Evolutionary conservation across 352 stramenopile species (phyloP), one percentile per base, ranked within the genome.

Genomic region (Hyaloperonospora brassicae): DNA sequence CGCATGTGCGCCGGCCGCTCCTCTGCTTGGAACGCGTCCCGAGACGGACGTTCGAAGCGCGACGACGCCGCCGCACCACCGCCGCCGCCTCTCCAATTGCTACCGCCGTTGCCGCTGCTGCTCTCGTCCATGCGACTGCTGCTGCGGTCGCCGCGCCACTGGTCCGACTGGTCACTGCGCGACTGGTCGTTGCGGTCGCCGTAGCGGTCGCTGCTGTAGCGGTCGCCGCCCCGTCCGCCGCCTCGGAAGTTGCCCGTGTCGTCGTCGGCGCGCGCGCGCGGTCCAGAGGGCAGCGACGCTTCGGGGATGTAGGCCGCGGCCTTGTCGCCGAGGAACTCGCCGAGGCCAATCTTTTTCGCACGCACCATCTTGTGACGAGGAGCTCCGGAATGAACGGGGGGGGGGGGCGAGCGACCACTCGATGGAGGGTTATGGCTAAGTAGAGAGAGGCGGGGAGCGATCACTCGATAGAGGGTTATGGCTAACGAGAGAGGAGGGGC

Each of bases 1-100:
- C 79, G 76, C 78, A 91, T 83, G 61, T 86, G 76, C 13, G 80
- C 57, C n/a, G 80, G 80, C 25, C 80, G 76, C 57, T 87, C 80
- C 55, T 90, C 75, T 1, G 64, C 31, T 38, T 72, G 66, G 46
- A 79, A 79, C 0, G 81, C 64, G 53, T 80, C 75, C 42, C 79
- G 72, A 39, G 61, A 53, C 14, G 78, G 78, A n/a, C 79, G 79
- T 46, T 88, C 78, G 62, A 79, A 87, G 46, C 79, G 79, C 38
- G 78, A 89, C 1, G 68, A 59, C 27, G 69, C 69, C n/a, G 36
- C 52, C 24, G 59, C 62, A 45, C 59, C 47, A 47, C 59, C 50
- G 13, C 57, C 50, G 36, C 67, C 66, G 55, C 66, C 80, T 43
- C 61, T 74, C 50, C 66, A 61, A 52, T 65, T 64, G 21, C 49